Base-by-base conservation (phyloP, 2,329 filamentous ascomycete genomes). In the Salinomyces thailandicus region DNA sequence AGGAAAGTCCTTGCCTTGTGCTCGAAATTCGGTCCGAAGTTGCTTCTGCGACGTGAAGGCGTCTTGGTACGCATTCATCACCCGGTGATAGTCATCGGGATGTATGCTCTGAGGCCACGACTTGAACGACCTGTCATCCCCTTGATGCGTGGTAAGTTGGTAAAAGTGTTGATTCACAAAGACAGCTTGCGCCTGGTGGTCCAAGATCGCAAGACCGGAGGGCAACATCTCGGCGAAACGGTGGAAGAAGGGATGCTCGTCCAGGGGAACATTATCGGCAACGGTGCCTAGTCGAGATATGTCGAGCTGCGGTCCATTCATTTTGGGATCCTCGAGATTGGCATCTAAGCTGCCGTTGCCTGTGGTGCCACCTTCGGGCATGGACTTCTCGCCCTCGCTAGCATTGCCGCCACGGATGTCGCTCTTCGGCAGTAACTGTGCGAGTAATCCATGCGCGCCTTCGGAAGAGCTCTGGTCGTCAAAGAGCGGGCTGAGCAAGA, bases 151-250 rank as follows among this genome's bases (percentile, higher is more conserved):
- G 0, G 64, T 67, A n/a, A 68, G 51, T 15, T 59, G 53, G 45
- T 63, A 66, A 43, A 67, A 68, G 32, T 58, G 56, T 35, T 65
- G 59, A 34, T 68, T 68, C 9, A 68, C 64, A 34, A 66, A 68
- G 6, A 67, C 50, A 6, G 63, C 61, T 24, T 64, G 61, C 1
- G 63, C 62, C 13, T 62, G 54, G 31, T 59, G 58, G 40, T 67
- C 61, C 5, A 68, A 52, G 20, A 68, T 66, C 2, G 64, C 64
- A 8, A 68, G 50, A 1, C 64, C 64, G 15, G 61, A 63, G 3
- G 64, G 64, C 1, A 68, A 46, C 43, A 68, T 55, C 35, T 67
- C 63, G 4, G 64, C 63, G 29, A 67, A 67, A 8, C 58, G 49
- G 17, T 60, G 58, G 36, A 67, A 67, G 29, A 67, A 59, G 4